Percentiles rank a stretch among this genome's conserved stretches.
Conservation (phyloP, 164 flowering plant species). For the Litsea cubeba region DNA sequence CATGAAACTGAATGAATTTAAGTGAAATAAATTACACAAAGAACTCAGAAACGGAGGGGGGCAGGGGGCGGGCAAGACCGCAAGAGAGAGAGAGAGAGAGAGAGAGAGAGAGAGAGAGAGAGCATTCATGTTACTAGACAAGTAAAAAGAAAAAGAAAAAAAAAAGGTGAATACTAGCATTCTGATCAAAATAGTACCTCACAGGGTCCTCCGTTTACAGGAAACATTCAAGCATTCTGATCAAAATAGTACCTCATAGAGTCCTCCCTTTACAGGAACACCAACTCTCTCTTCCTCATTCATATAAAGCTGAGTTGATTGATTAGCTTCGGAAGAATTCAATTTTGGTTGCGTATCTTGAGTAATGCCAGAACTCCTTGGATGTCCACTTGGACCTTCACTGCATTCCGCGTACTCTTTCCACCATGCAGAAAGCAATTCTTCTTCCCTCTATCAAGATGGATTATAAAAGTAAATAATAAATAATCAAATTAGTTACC, state of each 20-base stretch:
- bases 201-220: conserved; percentile 94
- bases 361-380: conserved; percentile 22
- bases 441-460: conserved; percentile 76
- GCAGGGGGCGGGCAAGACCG: too few relatives aligned
- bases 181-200: conserved; percentile 49
- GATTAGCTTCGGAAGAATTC: conserved; percentile 27
- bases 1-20: not conserved
- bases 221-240: conserved; percentile 21
- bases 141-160: too few relatives aligned
- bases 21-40: not conserved
- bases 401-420: conserved; percentile 96
- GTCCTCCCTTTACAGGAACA: conserved; percentile 97
- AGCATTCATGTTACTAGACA: not conserved
- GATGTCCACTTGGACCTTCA: conserved; percentile 65
- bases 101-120: too few relatives aligned
- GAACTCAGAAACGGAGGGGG: not conserved
- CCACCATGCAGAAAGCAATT: conserved; percentile 93
- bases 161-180: not conserved
- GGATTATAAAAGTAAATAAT: not conserved
- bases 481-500: not conserved
- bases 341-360: conserved; percentile 18
- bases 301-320: conserved; percentile 26
- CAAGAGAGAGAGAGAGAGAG: too few relatives aligned
- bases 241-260: conserved; percentile 69
- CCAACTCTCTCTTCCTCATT: conserved; percentile 94